These are phyloP conservation scores for Magnolia kwangsiensis DNA, from an alignment of 164 flowering plant genomes.

Conservation along the genomic window DNA sequence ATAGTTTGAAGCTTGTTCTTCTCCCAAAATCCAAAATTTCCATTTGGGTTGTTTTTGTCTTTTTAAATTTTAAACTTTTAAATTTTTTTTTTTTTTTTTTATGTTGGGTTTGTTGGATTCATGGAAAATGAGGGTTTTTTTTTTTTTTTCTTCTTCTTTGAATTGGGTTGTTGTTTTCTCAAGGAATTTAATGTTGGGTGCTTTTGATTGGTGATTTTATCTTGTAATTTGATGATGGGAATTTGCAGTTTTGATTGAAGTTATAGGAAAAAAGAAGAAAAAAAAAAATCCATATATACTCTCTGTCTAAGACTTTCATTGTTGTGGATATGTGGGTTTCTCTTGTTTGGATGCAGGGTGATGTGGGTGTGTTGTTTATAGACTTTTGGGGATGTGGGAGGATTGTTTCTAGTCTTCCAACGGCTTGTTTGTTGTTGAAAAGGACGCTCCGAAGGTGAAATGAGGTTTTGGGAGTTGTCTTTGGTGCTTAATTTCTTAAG, in stretches of 20 bases:
- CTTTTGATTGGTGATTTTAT: not conserved
- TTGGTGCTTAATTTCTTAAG: conserved; percentile 4
- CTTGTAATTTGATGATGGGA: not conserved
- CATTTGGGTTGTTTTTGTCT: conserved; percentile 1
- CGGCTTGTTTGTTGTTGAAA: not conserved
- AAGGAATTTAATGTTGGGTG: not conserved
- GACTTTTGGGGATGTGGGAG: conserved; percentile 42
- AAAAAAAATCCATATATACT: too few species aligned
- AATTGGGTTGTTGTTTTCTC: not conserved
- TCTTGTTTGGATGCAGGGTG: conserved; percentile 42
- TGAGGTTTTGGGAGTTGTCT: conserved; percentile 5
- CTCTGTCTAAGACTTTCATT: not conserved
- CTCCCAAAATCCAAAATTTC: not conserved
- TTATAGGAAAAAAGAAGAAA: too few species aligned
- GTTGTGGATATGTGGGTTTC: conserved; percentile 38
- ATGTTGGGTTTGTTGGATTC: not conserved
- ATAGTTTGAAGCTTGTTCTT: not conserved
- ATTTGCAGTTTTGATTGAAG: too few species aligned
- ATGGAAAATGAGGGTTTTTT: not conserved
- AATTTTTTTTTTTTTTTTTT: too few species aligned
- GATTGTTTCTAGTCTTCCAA: not conserved
- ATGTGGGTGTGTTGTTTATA: conserved; percentile 35
- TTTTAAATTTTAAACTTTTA: not conserved
- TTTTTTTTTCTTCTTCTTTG: not conserved
- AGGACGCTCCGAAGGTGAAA: conserved; percentile 17